Evolutionary conservation across 148 eudicot genomes (phyloP).

Genomic region (Camellia japonica): DNA sequence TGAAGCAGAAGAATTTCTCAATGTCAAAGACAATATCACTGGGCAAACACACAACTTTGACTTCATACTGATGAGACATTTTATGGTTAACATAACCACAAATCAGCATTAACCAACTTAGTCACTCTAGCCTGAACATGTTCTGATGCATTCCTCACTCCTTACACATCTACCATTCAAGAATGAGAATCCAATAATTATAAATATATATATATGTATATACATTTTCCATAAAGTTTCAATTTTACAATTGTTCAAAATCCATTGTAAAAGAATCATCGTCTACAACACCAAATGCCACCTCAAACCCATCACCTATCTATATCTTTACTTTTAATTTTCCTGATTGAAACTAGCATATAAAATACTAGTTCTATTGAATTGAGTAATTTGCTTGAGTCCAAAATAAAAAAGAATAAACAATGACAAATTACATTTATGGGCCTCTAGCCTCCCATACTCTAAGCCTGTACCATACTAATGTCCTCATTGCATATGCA

Average conservation of each 20-base stretch:
- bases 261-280: neutral
- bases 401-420: neutral
- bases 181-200: neutral
- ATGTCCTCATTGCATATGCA: neutral
- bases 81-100: neutral
- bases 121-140: neutral
- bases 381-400: neutral
- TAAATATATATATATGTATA: neutral
- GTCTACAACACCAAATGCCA: neutral
- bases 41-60: neutral
- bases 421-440: neutral
- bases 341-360: neutral
- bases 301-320: slow-evolving; percentile 4
- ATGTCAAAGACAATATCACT: neutral
- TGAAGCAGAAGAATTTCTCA: neutral
- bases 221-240: neutral
- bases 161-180: neutral
- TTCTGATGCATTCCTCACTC: slow-evolving; percentile 3
- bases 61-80: neutral
- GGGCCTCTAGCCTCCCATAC: neutral
- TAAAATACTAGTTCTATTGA: neutral
- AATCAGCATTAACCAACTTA: neutral
- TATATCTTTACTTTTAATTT: neutral
- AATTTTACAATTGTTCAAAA: neutral
- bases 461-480: neutral